Percentiles rank a stretch among this genome's conserved stretches.
Conservation (phyloP, 208 protist species). For the Leishmania amazonensis region DNA sequence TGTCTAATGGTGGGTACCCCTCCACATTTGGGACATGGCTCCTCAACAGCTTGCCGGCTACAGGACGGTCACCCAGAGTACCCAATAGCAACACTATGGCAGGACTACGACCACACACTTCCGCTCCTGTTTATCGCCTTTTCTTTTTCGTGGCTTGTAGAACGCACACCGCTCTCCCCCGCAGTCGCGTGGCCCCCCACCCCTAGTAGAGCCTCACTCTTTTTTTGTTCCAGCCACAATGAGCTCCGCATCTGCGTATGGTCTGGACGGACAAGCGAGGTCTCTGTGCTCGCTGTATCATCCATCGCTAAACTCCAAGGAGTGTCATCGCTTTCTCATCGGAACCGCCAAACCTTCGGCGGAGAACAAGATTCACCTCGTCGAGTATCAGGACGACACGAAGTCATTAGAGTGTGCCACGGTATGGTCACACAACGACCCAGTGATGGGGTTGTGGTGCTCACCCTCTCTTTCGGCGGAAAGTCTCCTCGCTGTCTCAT, state of each 20-base stretch:
- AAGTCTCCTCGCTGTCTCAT: constrained; percentile 49
- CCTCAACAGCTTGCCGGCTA: neutral
- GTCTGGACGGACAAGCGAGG: constrained; percentile 57
- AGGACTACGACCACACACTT: neutral
- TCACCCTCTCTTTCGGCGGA: constrained; percentile 55
- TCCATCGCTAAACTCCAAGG: constrained; percentile 32
- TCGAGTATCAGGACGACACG: constrained; percentile 75
- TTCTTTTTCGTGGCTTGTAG: neutral
- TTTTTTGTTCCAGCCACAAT: constrained; percentile 12
- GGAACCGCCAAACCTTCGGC: constrained; percentile 49
- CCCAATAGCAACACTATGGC: neutral
- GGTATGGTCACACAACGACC: constrained; percentile 63
- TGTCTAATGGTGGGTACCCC: no score
- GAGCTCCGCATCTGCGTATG: constrained; percentile 56
- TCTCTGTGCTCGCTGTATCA: constrained; percentile 68
- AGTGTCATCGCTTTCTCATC: constrained; percentile 71
- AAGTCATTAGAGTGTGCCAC: constrained; percentile 60
- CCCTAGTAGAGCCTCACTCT: neutral
- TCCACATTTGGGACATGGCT: neutral
- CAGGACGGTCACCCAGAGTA: neutral
- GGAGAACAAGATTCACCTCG: constrained; percentile 76
- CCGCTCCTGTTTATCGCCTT: neutral
- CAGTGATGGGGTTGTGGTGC: constrained; percentile 64
- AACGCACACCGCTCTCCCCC: neutral
- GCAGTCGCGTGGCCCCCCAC: neutral